A percentile compares a stretch with the other conserved stretches of the same genome.
Conservation (phyloP, 108 stramenopile species). For the Phaeodactylum tricornutum region DNA sequence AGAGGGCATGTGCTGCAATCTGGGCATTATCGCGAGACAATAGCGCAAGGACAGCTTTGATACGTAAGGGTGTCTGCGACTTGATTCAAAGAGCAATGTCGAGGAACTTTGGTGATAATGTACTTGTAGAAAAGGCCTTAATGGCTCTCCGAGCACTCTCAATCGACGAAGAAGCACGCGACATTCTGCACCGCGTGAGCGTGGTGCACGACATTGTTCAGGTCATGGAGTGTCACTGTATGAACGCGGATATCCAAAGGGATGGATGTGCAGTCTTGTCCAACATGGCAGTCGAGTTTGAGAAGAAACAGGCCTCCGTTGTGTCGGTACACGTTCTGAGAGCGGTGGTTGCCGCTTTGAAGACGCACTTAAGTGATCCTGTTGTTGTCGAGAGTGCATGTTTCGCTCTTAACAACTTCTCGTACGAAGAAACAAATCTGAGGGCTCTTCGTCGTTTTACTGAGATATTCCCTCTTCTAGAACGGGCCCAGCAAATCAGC, state of each 20-base stretch:
- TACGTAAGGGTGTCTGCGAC: not conserved
- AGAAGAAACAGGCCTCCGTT: conserved; percentile 16
- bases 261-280: conserved; percentile 30
- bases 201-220: not conserved
- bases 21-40: conserved; percentile 10
- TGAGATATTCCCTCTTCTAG: conserved; percentile 8
- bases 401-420: conserved; percentile 35
- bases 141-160: not conserved
- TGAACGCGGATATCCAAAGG: conserved; percentile 12
- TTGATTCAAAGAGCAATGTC: not conserved
- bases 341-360: conserved; percentile 15
- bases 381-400: conserved; percentile 19
- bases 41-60: not conserved
- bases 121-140: not conserved
- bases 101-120: not conserved
- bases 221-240: conserved; percentile 16
- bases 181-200: not conserved
- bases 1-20: conserved; percentile 5
- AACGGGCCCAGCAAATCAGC: conserved; percentile 3
- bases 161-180: conserved; percentile 2
- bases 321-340: conserved; percentile 12
- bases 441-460: conserved; percentile 12
- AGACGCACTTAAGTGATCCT: conserved; percentile 9
- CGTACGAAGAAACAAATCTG: conserved; percentile 28
- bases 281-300: conserved; percentile 23